These are phyloP conservation scores for Colletotrichum magnum DNA, from an alignment of 2,329 filamentous ascomycete species.

Conservation along the genomic window DNA sequence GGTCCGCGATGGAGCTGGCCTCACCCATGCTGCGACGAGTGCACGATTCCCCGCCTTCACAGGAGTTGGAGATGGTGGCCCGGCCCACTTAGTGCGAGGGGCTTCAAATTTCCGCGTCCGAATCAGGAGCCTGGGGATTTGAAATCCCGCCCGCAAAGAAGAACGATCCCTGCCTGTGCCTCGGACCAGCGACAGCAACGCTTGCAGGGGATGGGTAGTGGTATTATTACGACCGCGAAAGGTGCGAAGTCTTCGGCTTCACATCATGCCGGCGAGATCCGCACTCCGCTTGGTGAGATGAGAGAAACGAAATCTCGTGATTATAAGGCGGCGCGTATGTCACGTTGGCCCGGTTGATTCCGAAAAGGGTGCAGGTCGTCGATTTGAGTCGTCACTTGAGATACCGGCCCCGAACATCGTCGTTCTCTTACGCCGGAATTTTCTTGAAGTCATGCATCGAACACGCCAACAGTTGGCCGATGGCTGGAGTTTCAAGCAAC, in stretches of 20 bases:
- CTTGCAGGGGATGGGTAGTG: background rate
- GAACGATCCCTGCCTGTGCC: background rate
- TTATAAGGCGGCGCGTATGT: background rate
- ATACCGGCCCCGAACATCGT: background rate
- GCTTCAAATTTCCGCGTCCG: background rate
- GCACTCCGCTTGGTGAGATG: background rate
- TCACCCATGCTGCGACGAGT: background rate
- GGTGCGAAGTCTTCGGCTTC: background rate
- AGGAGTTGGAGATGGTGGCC: background rate
- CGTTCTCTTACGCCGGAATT: background rate
- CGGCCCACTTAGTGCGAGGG: background rate
- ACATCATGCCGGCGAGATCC: background rate
- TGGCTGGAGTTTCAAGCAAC: conserved; percentile 47
- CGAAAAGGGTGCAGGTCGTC: background rate
- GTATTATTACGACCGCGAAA: too few species aligned
- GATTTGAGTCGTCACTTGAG: background rate
- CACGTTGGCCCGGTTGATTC: background rate
- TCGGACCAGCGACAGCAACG: background rate
- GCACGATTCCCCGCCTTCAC: conserved; percentile 14
- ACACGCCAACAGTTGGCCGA: conserved; percentile 26
- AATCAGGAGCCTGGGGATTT: background rate
- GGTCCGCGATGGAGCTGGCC: background rate
- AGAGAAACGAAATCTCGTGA: background rate
- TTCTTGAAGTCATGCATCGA: background rate
- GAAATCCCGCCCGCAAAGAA: background rate